phyloP scores from a whole-genome alignment of 345 rosid species.

The Corchorus capsularis region DNA sequence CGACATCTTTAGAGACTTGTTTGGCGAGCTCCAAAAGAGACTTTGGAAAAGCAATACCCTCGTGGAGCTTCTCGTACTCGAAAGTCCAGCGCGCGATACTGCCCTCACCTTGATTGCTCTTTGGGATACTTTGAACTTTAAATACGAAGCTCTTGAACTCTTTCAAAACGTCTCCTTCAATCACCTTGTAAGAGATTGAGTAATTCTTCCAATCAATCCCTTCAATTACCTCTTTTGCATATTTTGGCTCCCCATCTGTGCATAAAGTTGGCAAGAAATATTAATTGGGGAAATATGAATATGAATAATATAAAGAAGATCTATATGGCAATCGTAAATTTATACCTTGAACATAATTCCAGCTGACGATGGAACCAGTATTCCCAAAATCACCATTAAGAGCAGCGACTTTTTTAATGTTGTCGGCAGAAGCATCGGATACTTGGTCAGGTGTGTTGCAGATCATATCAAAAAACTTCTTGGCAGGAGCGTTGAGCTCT shows the following conservation, averaged over 20 bases:
- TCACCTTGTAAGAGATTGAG: slow-evolving; percentile 26
- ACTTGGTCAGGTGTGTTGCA: no score
- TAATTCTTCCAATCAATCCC: slow-evolving; percentile 30
- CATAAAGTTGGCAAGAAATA: no score
- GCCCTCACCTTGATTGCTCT: slow-evolving; percentile 8
- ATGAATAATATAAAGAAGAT: no score
- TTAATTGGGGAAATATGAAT: no score
- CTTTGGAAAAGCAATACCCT: slow-evolving; percentile 13
- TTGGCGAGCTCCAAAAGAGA: slow-evolving; percentile 7
- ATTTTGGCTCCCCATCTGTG: slow-evolving; percentile 24
- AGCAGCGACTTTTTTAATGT: no score
- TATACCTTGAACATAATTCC: no score
- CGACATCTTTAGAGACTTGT: slow-evolving; percentile 24
- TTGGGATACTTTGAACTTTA: slow-evolving; percentile 27
- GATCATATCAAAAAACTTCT: no score
- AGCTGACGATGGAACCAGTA: no score
- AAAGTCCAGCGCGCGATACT: slow-evolving; percentile 28
- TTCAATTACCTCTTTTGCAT: slow-evolving; percentile 31
- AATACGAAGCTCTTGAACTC: slow-evolving; percentile 27
- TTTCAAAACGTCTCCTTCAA: slow-evolving; percentile 37
- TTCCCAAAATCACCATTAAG: no score
- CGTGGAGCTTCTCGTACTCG: slow-evolving; percentile 31
- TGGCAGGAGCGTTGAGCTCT: no score
- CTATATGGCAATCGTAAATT: no score
- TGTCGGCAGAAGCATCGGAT: no score